Conservation (phyloP, 169 alveolate genomes). For the Plasmodium reichenowi region DNA sequence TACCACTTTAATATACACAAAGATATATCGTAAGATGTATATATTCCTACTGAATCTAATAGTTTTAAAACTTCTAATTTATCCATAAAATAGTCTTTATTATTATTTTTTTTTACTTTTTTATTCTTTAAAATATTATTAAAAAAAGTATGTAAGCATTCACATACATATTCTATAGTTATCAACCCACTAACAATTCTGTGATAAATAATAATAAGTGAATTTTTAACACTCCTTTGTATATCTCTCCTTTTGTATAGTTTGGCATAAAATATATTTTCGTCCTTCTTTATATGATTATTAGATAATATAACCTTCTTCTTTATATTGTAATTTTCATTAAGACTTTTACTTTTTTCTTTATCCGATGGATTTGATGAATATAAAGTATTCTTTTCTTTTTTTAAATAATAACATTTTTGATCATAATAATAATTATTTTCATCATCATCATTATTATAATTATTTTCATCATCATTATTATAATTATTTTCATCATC, state of each 20-base stretch:
- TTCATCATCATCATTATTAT: background rate
- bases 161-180: slow-evolving; percentile 16
- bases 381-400: background rate
- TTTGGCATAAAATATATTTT: background rate
- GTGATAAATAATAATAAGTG: slow-evolving; percentile 24
- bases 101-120: background rate
- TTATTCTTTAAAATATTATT: background rate
- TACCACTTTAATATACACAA: slow-evolving; percentile 30
- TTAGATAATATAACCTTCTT: background rate
- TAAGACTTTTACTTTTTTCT: background rate
- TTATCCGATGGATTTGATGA: background rate
- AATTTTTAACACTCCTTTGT: slow-evolving; percentile 14
- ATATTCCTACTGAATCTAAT: slow-evolving; percentile 33
- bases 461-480: background rate
- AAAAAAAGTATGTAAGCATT: slow-evolving; percentile 21
- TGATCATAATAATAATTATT: background rate
- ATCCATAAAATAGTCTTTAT: background rate
- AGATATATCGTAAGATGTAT: slow-evolving; percentile 49
- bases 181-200: slow-evolving; percentile 47
- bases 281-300: slow-evolving; percentile 2
- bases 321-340: background rate
- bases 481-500: background rate
- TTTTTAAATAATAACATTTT: background rate
- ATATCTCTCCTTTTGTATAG: slow-evolving; percentile 17
- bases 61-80: slow-evolving; percentile 9